Base-by-base conservation (phyloP, 2,329 filamentous ascomycete species). In the Madurella fahalii region DNA sequence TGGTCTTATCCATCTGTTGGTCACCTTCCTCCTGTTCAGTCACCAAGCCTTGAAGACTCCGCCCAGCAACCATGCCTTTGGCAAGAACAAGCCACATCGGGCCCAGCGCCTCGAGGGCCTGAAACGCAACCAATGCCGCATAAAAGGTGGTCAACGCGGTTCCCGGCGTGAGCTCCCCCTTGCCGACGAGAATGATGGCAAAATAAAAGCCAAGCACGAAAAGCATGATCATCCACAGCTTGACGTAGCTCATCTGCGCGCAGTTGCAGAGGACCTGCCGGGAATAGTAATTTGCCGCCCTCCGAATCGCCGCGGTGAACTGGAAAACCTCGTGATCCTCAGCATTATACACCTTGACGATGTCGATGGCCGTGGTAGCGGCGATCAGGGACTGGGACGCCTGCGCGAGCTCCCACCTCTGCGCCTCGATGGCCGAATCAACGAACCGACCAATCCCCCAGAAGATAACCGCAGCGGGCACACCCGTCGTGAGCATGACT, bases 181-280 rank as follows among this genome's bases (percentile, higher is more conserved):
- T 71, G 9, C 77, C 74, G 9, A 94, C 84, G 1, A 96, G 77
- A 1, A 81, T 74, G 30, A 86, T 81, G 0, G 91, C 92, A 63
- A 92, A 95, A 83, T 89, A 96, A 65, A 97, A 96, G 0, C 91
- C 92, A 54, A 91, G 81, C 0, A 95, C 86, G 61, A 97, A 96
- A 67, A 96, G 84, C 1, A 77, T 78, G 3, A 90, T 80, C 31
- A 87, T 84, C 74, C 91, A 84, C 61, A 95, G 82, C 45, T 86
- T 85, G 49, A 89, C 78, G 46, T 87, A 81, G 0, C 85, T 85
- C 65, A 89, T 84, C 65, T 96, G 91, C 2, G 84, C 67, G 0
- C 88, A 84, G 60, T 84, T 88, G 15, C 83, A 78, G 44, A 81
- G 77, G 0, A 87, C 87, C 65, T 93, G 89, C 15, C 80, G 72